Percentiles rank a stretch among this genome's conserved stretches.
Conservation (phyloP, 2,329 filamentous ascomycete genomes). For the Ceratocystis lukuohia region DNA sequence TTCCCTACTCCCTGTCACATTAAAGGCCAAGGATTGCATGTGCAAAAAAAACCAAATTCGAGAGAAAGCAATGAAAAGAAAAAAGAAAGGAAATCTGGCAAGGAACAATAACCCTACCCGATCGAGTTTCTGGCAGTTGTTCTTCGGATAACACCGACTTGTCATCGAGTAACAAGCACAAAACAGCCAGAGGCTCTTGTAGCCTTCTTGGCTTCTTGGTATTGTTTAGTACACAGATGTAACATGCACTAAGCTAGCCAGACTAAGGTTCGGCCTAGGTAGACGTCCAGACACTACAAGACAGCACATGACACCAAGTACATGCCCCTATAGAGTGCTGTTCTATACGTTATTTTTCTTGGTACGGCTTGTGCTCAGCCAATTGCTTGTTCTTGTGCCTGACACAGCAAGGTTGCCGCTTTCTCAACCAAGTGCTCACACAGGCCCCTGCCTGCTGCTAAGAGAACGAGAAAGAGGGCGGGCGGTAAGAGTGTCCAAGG, state of each 20-base stretch:
- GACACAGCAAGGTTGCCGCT: not conserved
- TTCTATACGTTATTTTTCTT: too few species aligned
- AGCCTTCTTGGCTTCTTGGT: not conserved
- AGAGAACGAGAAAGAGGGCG: too few species aligned
- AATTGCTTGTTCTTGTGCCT: not conserved
- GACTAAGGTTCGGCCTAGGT: not conserved
- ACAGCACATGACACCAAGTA: not conserved
- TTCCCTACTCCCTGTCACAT: too few species aligned
- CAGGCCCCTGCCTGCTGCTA: not conserved
- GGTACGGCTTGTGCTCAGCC: not conserved
- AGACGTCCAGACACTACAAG: not conserved
- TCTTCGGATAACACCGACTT: slow-evolving; percentile 7
- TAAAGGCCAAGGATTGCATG: too few species aligned
- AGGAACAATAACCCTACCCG: not conserved
- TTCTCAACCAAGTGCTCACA: not conserved
- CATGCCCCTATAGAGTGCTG: not conserved
- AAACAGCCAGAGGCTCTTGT: not conserved
- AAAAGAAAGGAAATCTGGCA: not conserved
- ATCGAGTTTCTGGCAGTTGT: slow-evolving; percentile 2
- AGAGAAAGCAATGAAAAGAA: not conserved
- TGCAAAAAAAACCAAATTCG: too few species aligned
- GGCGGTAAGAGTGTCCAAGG: too few species aligned
- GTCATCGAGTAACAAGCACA: not conserved
- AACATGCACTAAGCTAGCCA: not conserved
- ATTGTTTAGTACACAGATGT: not conserved